Evolutionary conservation across 2,329 filamentous ascomycete genomes (phyloP), one percentile per base, ranked within the genome.

Genomic region (Pseudogymnoascus sp.): DNA sequence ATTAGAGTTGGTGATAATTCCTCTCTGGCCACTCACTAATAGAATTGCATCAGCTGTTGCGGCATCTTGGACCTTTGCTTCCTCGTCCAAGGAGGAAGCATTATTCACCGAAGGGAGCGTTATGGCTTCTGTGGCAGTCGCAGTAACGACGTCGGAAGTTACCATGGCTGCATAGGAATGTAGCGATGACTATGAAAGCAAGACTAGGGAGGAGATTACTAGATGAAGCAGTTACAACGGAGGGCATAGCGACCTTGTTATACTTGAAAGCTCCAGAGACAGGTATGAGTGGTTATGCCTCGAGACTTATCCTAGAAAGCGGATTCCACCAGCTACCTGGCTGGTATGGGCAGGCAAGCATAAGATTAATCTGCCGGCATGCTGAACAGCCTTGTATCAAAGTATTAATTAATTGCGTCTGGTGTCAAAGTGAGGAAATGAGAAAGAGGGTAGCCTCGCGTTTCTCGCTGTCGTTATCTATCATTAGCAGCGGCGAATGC

Each of bases 41-140:
- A 76, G 65, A 36, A 73, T 73, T 23, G 72, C 74, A 71, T 76
- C 75, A 67, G 74, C 72, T 49, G 71, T 68, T 1, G 70, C 69
- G 56, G 70, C 68, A 12, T 65, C 64, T 16, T 73, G 65, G 34
- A 65, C 70, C 37, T 70, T 69, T 60, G 67, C 62, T 25, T 65
- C 69, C 63, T 75, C 73, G 16, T 68, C 71, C 18, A 64, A 68
- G 4, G 53, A 42, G 40, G 63, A 46, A 37, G 40, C 16, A 14
- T 36, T 37, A 59, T 64, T 40, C 37, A 42, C n/a, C 38, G 11
- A 18, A 42, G 38, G 38, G 16, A 8, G 16, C 16, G 38, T 18
- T 11, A 42, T 42, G 38, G 38, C 16, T 18, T 42, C 38, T 42
- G 16, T 42, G 38, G 38, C 8, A 6, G 38, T 42, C 38, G 14